These are phyloP conservation scores for Tuctoria greenei DNA, from an alignment of 176 grass and related monocot genomes.

Conservation along the genomic window DNA sequence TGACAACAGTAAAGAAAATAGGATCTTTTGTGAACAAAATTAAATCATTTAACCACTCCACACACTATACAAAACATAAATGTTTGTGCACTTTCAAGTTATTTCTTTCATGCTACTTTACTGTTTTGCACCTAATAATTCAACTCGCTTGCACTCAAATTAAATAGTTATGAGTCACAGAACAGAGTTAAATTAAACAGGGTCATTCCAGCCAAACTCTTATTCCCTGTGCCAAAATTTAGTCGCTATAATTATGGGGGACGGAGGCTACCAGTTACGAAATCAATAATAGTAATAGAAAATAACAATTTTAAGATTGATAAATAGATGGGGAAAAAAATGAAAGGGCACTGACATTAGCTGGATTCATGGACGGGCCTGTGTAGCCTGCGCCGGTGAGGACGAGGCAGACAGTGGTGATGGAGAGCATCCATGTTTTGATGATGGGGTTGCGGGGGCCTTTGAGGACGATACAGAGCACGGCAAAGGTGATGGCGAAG, in stretches of 20 bases:
- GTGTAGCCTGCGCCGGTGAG: conserved; percentile 27
- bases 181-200: not conserved
- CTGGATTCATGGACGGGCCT: conserved; percentile 31
- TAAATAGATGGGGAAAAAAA: not conserved
- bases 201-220: not conserved
- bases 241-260: not conserved
- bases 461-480: conserved; percentile 46
- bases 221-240: not conserved
- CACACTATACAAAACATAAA: not conserved
- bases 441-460: conserved; percentile 27
- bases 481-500: conserved; percentile 54
- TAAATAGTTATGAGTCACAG: not conserved
- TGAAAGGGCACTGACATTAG: conserved; percentile 7
- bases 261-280: not conserved
- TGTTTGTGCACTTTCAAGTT: not conserved
- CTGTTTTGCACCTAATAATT: not conserved
- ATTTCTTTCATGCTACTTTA: not conserved
- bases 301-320: not conserved
- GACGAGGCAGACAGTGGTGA: conserved; percentile 13
- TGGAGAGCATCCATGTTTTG: conserved; percentile 28
- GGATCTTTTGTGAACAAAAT: not conserved
- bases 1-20: not conserved
- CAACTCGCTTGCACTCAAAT: not conserved
- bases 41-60: not conserved
- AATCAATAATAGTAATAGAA: not conserved